Percentiles rank a stretch among this genome's conserved stretches.
phyloP scores from a whole-genome alignment of 768 basidiomycete genomes.

The Cystoderma amianthinum region DNA sequence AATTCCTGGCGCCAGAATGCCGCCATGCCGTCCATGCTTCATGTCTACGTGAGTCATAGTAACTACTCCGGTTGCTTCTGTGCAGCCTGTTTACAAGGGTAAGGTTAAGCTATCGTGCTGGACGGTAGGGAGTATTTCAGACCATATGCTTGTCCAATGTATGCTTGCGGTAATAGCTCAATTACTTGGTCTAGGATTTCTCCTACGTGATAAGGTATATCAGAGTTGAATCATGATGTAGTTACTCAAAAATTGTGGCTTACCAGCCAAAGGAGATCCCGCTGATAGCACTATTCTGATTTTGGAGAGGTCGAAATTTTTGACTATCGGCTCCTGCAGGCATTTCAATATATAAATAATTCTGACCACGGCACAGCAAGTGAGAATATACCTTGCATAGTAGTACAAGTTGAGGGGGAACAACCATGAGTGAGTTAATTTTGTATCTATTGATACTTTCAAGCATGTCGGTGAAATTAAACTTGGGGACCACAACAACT shows the following conservation, averaged over 20 bases:
- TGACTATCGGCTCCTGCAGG: constrained; percentile 43
- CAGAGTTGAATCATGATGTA: too few relatives aligned
- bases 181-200: constrained; percentile 42
- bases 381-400: constrained; percentile 40
- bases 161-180: constrained; percentile 41
- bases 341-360: neutral
- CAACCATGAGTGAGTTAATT: constrained; percentile 53
- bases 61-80: constrained; percentile 51
- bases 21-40: constrained; percentile 46
- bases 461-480: constrained; percentile 56
- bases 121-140: neutral
- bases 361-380: neutral
- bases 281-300: constrained; percentile 45
- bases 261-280: constrained; percentile 53
- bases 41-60: constrained; percentile 39
- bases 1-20: constrained; percentile 49
- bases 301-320: constrained; percentile 39
- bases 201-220: too few relatives aligned
- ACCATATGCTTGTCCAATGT: constrained; percentile 58
- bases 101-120: neutral
- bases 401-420: constrained; percentile 51
- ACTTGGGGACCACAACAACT: constrained; percentile 55
- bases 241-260: too few relatives aligned
- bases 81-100: constrained; percentile 51
- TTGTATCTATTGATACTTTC: constrained; percentile 51